phyloP scores from a whole-genome alignment of 805 yeast species.

The Cyberlindnera maritima region DNA sequence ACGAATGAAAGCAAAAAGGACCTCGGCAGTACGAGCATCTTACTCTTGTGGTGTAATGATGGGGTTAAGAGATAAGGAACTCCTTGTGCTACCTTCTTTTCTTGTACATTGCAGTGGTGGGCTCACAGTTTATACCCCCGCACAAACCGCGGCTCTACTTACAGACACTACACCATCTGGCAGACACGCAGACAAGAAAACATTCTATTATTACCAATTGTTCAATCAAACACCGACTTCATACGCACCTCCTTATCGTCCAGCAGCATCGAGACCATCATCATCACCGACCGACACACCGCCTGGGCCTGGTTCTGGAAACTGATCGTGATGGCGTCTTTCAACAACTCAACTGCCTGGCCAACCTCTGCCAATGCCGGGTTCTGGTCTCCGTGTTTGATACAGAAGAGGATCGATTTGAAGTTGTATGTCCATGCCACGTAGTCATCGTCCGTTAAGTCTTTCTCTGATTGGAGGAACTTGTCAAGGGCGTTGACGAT shows the following conservation, averaged over 20 bases:
- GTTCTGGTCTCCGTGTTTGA: conserved; percentile 6
- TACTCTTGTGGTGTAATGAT: not conserved
- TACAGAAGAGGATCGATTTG: conserved; percentile 4
- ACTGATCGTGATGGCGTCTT: conserved; percentile 7
- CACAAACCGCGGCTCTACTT: not conserved
- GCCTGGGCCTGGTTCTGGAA: conserved; percentile 8
- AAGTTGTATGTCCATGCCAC: conserved; percentile 8
- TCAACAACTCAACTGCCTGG: not conserved
- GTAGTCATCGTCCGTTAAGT: conserved; percentile 5
- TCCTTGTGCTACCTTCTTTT: no score
- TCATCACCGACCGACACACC: conserved; percentile 9
- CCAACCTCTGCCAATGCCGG: not conserved
- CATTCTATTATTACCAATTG: not conserved
- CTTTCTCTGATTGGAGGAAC: not conserved
- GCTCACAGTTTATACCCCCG: no score
- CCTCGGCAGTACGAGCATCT: conserved; percentile 16
- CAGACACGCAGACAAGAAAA: no score
- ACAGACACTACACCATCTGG: not conserved
- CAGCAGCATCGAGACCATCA: conserved; percentile 1
- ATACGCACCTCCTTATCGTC: conserved; percentile 2
- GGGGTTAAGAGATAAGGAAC: no score
- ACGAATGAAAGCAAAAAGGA: conserved; percentile 16
- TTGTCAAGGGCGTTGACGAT: conserved; percentile 1
- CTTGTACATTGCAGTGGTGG: no score
- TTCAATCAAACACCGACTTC: not conserved